phyloP scores from a whole-genome alignment of 225 moss, liverwort and hornwort genomes.

The Physcomitrellopsis africana region DNA sequence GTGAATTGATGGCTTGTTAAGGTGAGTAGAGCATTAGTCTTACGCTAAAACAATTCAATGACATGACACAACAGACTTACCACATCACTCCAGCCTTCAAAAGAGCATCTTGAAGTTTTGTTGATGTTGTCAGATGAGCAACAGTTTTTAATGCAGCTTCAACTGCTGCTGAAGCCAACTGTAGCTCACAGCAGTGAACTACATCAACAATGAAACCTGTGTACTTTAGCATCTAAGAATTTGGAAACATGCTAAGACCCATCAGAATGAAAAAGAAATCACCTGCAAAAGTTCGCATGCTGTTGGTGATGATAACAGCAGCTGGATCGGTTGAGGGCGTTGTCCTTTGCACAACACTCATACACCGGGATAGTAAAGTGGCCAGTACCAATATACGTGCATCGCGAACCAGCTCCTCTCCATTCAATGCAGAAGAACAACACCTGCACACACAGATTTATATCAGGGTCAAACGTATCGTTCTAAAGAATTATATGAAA shows the following conservation, averaged over 20 bases:
- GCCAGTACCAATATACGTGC: constrained; percentile 79
- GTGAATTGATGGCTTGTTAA: neutral
- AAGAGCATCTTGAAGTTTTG: constrained; percentile 76
- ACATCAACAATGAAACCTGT: constrained; percentile 88
- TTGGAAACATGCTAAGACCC: neutral
- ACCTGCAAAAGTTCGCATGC: constrained; percentile 92
- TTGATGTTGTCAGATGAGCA: constrained; percentile 74
- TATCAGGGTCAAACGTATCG: constrained; percentile 17
- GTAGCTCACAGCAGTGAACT: constrained; percentile 89
- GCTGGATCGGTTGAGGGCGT: constrained; percentile 81
- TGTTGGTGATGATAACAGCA: constrained; percentile 85
- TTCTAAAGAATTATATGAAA: neutral
- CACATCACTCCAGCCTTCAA: constrained; percentile 88
- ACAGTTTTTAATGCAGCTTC: constrained; percentile 90
- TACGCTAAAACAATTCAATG: constrained; percentile 2
- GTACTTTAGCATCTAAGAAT: constrained; percentile 66
- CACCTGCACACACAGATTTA: constrained; percentile 51
- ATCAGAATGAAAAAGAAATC: constrained; percentile 12
- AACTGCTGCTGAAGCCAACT: constrained; percentile 78
- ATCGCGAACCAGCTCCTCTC: constrained; percentile 93
- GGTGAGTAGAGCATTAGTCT: neutral
- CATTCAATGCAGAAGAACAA: constrained; percentile 88
- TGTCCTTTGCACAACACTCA: constrained; percentile 87
- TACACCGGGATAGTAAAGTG: constrained; percentile 83
- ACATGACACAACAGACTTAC: constrained; percentile 38